Evolutionary conservation across 225 moss, liverwort and hornwort species (phyloP).

Genomic region (Marchantia paleacea): DNA sequence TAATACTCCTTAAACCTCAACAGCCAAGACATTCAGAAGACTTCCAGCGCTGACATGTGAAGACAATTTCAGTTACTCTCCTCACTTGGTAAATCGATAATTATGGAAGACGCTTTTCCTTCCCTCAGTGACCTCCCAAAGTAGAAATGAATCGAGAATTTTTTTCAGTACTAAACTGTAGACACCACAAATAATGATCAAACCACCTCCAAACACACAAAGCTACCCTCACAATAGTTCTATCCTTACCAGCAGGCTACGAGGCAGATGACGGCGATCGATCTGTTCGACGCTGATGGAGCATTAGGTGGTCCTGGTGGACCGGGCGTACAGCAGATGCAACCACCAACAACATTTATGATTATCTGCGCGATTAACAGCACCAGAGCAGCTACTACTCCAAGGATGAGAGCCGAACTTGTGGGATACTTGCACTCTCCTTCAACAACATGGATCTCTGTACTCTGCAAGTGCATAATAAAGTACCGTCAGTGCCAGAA

Average conservation of each 20-base stretch:
- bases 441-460: not conserved
- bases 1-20: not conserved
- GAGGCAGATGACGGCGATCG: slow-evolving; percentile 41
- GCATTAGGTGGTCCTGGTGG: slow-evolving; percentile 18
- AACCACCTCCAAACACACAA: no score
- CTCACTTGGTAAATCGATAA: no score
- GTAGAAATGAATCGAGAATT: no score
- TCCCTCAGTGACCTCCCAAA: no score
- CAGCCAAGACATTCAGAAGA: no score
- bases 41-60: no score
- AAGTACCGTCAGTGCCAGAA: no score
- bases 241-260: slow-evolving; percentile 43
- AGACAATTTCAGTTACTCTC: no score
- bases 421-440: slow-evolving; percentile 29
- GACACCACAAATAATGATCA: no score
- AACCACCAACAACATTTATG: slow-evolving; percentile 36
- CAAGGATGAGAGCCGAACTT: slow-evolving; percentile 34
- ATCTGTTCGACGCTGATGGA: slow-evolving; percentile 33
- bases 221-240: no score
- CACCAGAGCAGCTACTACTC: slow-evolving; percentile 35
- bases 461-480: slow-evolving; percentile 19
- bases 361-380: slow-evolving; percentile 35
- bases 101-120: no score
- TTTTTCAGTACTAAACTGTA: no score
- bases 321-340: slow-evolving; percentile 31